These are phyloP conservation scores for Yarrowia galli DNA, from an alignment of 1,139 yeast genomes.

Conservation along the genomic window DNA sequence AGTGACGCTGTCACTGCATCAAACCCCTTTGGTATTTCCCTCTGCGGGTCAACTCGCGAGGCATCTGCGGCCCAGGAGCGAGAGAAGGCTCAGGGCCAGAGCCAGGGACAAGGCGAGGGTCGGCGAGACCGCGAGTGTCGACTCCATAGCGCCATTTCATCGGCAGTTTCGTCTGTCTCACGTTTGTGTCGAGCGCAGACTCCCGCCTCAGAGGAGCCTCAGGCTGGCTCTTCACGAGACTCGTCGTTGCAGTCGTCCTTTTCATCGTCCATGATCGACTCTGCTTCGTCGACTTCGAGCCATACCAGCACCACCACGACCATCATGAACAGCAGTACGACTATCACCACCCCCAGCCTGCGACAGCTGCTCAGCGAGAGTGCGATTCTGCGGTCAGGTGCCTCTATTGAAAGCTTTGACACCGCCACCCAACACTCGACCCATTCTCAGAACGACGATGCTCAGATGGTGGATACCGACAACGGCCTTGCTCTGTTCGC, in stretches of 20 bases:
- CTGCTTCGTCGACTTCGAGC: slow-evolving; percentile 14
- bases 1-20: slow-evolving; percentile 1
- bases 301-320: slow-evolving; percentile 4
- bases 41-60: slow-evolving; percentile 6
- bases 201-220: slow-evolving; percentile 24
- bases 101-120: background rate
- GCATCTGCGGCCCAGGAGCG: slow-evolving; percentile 12
- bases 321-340: slow-evolving; percentile 22
- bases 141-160: slow-evolving; percentile 29
- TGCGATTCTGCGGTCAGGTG: slow-evolving; percentile 21
- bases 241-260: slow-evolving; percentile 33
- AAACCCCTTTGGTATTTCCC: slow-evolving; percentile 22
- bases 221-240: slow-evolving; percentile 23
- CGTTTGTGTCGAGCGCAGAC: slow-evolving; percentile 25
- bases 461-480: slow-evolving; percentile 18
- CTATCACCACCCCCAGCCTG: slow-evolving; percentile 25
- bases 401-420: slow-evolving; percentile 4
- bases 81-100: slow-evolving; percentile 3
- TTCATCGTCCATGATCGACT: slow-evolving; percentile 25
- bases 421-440: slow-evolving; percentile 13
- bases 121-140: slow-evolving; percentile 24
- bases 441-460: slow-evolving; percentile 17
- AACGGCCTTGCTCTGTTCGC: slow-evolving; percentile 23
- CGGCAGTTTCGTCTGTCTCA: slow-evolving; percentile 34
- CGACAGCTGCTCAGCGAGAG: slow-evolving; percentile 33